Base-by-base conservation (phyloP, 2,329 filamentous ascomycete genomes). In the Curvularia sp. region DNA sequence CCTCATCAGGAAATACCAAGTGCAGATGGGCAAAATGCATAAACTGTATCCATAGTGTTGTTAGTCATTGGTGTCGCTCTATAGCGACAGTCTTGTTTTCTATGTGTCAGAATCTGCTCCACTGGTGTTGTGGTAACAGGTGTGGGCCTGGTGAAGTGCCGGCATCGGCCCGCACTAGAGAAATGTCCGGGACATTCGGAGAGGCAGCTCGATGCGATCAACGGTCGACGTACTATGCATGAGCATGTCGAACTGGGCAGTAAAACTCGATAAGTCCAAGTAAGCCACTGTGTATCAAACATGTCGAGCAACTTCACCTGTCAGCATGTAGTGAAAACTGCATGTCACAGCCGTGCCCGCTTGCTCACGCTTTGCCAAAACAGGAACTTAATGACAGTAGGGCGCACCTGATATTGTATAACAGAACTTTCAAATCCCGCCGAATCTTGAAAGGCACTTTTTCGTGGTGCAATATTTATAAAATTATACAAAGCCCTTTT, bases 1-100 rank as follows among this genome's bases (percentile, higher is more conserved):
- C 28, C 13, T 53, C 30, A 18, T 36, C 34, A 27, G n/a, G 38
- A 58, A 45, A 61, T 19, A 58, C 54, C 54, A 58, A 59, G 54
- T 12, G 1, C 13, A 12, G 3, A 9, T 34, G 46, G 19, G 39
- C 39, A 49, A 43, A 36, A 19, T 13, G 18, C 13, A 21, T 34
- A 32, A 46, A 57, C 19, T 19, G 27, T n/a, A n/a, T 19, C 7
- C n/a, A 2, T 19, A 1, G 21, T 15, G 10, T 8, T 28, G 43
- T 45, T 46, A 38, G 50, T 27, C 41, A 53, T 46, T 34, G 30
- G 41, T 46, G 19, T 42, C 7, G 15, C 4, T 46, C n/a, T 8
- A 13, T 53, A 9, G 10, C 5, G 19, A n/a, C 5, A 18, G 25
- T 15, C 12, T 28, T 13, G 30, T 21, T 27, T 51, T 45, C 21